Base-by-base conservation (phyloP, 345 rosid genomes). In the Nephelium lappaceum region DNA sequence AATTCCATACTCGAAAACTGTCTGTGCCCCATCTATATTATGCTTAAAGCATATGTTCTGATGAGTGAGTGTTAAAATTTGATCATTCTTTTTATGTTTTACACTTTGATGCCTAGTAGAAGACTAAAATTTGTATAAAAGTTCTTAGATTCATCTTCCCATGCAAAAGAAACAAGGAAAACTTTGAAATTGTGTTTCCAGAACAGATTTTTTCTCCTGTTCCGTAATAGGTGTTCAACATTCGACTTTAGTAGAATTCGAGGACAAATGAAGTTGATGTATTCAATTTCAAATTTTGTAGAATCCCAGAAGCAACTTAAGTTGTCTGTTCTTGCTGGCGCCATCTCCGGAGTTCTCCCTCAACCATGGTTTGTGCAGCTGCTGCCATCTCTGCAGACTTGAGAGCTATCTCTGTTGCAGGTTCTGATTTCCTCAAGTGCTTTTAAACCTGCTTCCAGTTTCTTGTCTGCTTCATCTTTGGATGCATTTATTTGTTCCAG, bases 371-470 rank as follows among this genome's bases (percentile, higher is more conserved):
- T 82, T 89, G 86, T 5, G 97, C 98, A 0, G 95, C 89, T 76
- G 90, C 92, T 6, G 98, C 93, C 70, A 78, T 80, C 64, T 91
- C 90, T 16, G 93, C 92, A 36, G 95, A 87, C 81, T 82, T 92
- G 82, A 91, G 74, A 47, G 98, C 99, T 63, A 88, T 42, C 1
- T 89, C 97, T 2, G 91, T 94, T 9, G 94, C 98, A 9, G 84
- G 84, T 82, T 45, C 91, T 81, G 73, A 94, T 89, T 83, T 93
- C 94, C 81, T 88, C 89, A 1, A 91, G 82, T 6, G 91, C 91
- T 78, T 85, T 85, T 74, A 89, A 63, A 47, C 77, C 86, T 7
- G 85, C 92, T 74, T 77, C 92, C 74, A 91, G 12, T 65, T 87
- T 88, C n/a, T 45, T 80, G 47, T 87, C 95, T 0, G 86, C 78